These are phyloP conservation scores for Lasiodiplodia citricola DNA, from an alignment of 2,329 filamentous ascomycete species.

Conservation along the genomic window DNA sequence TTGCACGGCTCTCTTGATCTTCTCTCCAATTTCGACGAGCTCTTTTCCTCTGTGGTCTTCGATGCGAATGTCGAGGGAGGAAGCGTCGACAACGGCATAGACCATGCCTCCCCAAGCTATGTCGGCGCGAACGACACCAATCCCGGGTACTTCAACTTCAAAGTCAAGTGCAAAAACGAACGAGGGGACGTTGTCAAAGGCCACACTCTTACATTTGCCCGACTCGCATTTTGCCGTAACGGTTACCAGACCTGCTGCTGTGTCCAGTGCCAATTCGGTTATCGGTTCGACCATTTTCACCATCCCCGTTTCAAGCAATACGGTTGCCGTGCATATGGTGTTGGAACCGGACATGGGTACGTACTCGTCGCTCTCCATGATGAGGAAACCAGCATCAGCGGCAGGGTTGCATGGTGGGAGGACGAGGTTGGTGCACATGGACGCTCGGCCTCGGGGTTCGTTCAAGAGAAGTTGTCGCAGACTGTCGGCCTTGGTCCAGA, in stretches of 20 bases:
- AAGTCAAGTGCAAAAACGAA: background rate
- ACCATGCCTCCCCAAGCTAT: background rate
- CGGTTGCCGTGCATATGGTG: background rate
- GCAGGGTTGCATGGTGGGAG: background rate
- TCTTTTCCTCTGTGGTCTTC: background rate
- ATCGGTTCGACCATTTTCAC: background rate
- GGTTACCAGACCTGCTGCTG: background rate
- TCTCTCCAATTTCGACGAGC: background rate
- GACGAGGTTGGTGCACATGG: background rate
- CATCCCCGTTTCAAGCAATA: background rate
- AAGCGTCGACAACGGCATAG: background rate
- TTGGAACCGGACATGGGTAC: background rate
- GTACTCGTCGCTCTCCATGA: constrained; percentile 2
- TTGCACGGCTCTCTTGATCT: background rate
- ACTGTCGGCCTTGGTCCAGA: background rate
- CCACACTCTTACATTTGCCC: background rate
- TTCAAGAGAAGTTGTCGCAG: background rate
- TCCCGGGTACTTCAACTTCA: background rate
- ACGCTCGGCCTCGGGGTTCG: background rate
- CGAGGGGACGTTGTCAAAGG: background rate
- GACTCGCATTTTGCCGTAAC: background rate
- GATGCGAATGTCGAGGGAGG: background rate
- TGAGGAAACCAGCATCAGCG: background rate
- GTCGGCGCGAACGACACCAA: background rate
- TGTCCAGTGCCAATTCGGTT: background rate